Conservation (phyloP, 2,329 filamentous ascomycete species). For the Nemania bipapillata region DNA sequence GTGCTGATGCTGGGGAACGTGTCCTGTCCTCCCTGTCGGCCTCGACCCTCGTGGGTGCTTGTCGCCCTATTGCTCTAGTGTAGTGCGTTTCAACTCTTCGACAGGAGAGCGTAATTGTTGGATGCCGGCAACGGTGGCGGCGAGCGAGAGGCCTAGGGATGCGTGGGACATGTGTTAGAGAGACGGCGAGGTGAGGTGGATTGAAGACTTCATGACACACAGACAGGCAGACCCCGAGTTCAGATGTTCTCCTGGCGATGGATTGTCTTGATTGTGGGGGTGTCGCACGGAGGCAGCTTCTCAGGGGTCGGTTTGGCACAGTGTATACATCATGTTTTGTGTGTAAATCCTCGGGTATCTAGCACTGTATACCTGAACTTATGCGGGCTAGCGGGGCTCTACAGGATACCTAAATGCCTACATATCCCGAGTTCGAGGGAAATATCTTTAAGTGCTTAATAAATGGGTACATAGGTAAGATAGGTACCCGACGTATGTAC, state of each 20-base stretch:
- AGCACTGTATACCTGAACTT: neutral
- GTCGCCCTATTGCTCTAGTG: slow-evolving; percentile 22
- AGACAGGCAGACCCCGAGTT: slow-evolving; percentile 22
- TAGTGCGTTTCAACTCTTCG: slow-evolving; percentile 23
- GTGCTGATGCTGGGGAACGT: slow-evolving; percentile 36
- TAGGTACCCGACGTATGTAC: no score
- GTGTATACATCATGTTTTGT: neutral
- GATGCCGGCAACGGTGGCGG: slow-evolving; percentile 3
- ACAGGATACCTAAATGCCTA: neutral
- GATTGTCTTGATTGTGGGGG: slow-evolving; percentile 9
- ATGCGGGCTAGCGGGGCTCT: neutral
- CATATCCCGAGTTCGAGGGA: neutral
- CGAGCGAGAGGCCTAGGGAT: slow-evolving; percentile 4
- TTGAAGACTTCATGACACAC: slow-evolving; percentile 7
- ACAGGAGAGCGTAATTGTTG: neutral
- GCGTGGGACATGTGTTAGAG: slow-evolving; percentile 14
- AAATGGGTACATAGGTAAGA: no score
- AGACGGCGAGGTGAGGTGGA: slow-evolving; percentile 2
- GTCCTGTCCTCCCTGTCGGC: slow-evolving; percentile 31
- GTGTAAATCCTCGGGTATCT: neutral
- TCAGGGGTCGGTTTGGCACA: neutral
- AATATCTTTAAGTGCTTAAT: neutral
- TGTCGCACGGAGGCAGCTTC: neutral
- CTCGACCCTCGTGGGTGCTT: slow-evolving; percentile 7
- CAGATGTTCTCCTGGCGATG: slow-evolving; percentile 10